Evolutionary conservation across 129 eudicot genomes (phyloP).

Genomic region (Scalesia atractyloides): DNA sequence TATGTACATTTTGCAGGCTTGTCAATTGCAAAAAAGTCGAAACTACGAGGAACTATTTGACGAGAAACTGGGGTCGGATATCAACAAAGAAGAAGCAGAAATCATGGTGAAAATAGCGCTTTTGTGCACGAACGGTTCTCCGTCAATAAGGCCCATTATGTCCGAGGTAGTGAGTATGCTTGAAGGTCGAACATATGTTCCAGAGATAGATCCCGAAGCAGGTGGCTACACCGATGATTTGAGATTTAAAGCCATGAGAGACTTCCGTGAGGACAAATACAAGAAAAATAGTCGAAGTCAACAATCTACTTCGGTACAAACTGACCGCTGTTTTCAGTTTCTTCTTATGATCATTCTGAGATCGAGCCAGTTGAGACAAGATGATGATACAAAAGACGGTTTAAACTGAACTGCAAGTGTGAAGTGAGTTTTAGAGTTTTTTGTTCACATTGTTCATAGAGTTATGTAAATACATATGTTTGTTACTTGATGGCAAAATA

Average conservation of each 20-base stretch:
- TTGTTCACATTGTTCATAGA: slow-evolving; percentile 1
- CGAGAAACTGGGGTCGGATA: slow-evolving; percentile 39
- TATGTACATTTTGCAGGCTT: slow-evolving; percentile 48
- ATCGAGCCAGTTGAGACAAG: slow-evolving; percentile 13
- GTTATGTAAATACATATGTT: not conserved
- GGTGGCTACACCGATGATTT: slow-evolving; percentile 43
- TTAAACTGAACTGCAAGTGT: not conserved
- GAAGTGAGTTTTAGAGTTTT: not conserved
- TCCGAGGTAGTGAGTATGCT: slow-evolving; percentile 72
- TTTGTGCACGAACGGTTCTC: slow-evolving; percentile 67
- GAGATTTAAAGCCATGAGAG: slow-evolving; percentile 77
- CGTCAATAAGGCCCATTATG: slow-evolving; percentile 67
- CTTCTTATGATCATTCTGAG: slow-evolving; percentile 27
- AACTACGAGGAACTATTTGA: slow-evolving; percentile 56
- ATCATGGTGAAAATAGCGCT: slow-evolving; percentile 59
- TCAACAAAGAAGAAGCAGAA: slow-evolving; percentile 57
- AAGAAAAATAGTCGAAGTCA: slow-evolving; percentile 28
- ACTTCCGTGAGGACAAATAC: slow-evolving; percentile 46
- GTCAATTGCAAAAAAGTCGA: slow-evolving; percentile 44
- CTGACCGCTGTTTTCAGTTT: slow-evolving; percentile 33
- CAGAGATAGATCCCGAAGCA: slow-evolving; percentile 45
- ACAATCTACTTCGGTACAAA: slow-evolving; percentile 25
- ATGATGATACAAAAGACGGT: not conserved
- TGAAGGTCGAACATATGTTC: slow-evolving; percentile 49
- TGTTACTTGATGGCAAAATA: not conserved